These are phyloP conservation scores for Fusarium acutatum DNA, from an alignment of 2,329 filamentous ascomycete genomes.

Conservation along the genomic window DNA sequence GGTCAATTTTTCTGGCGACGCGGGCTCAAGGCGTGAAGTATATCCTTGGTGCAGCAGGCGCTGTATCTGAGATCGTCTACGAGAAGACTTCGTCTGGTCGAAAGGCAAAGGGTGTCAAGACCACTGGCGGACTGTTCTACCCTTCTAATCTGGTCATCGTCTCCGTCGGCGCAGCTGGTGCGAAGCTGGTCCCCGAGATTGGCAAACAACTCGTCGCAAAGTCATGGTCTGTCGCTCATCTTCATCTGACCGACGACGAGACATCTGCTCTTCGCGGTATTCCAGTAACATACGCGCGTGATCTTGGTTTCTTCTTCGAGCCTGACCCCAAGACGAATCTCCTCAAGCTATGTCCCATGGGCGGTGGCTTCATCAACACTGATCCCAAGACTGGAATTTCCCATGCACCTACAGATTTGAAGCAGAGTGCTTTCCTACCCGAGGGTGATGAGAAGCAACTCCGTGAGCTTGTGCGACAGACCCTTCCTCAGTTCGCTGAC, in stretches of 20 bases:
- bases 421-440: slow-evolving; percentile 60
- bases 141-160: slow-evolving; percentile 56
- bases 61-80: slow-evolving; percentile 37
- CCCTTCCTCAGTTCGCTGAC: slow-evolving; percentile 61
- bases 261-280: slow-evolving; percentile 63
- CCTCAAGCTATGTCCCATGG: slow-evolving; percentile 68
- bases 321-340: slow-evolving; percentile 66
- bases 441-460: slow-evolving; percentile 61
- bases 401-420: slow-evolving; percentile 43
- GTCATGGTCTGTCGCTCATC: slow-evolving; percentile 67
- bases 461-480: slow-evolving; percentile 59
- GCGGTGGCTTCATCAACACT: slow-evolving; percentile 63
- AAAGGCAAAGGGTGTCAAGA: slow-evolving; percentile 26
- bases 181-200: slow-evolving; percentile 57
- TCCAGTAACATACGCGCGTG: slow-evolving; percentile 67
- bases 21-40: slow-evolving; percentile 39
- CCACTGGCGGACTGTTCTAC: slow-evolving; percentile 18
- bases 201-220: slow-evolving; percentile 62
- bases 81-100: slow-evolving; percentile 15
- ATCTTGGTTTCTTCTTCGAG: slow-evolving; percentile 73
- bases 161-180: slow-evolving; percentile 60
- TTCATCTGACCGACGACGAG: slow-evolving; percentile 65
- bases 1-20: slow-evolving; percentile 54
- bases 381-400: slow-evolving; percentile 47
- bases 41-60: slow-evolving; percentile 41